These are phyloP conservation scores for Artemisia tridentata DNA, from an alignment of 129 eudicot species.

Conservation along the genomic window DNA sequence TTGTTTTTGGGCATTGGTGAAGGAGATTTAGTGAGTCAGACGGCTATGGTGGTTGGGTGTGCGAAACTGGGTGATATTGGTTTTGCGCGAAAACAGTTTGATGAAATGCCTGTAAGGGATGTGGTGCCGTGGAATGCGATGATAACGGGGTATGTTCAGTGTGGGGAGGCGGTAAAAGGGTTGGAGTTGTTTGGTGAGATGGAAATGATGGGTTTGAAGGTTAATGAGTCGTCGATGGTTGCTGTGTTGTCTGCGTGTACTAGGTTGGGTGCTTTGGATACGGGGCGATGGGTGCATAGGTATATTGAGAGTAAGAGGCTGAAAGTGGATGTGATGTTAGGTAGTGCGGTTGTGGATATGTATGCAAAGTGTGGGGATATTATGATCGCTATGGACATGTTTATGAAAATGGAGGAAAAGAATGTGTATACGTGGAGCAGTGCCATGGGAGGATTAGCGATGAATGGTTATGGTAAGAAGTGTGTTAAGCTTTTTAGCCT, in stretches of 20 bases:
- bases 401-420: conserved; percentile 37
- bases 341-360: conserved; percentile 47
- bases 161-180: too few species aligned
- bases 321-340: conserved; percentile 29
- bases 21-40: too few species aligned
- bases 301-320: conserved; percentile 27
- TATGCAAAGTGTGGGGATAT: conserved; percentile 57
- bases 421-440: conserved; percentile 51
- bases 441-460: conserved; percentile 50
- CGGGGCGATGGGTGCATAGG: conserved; percentile 18
- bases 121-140: conserved; percentile 48
- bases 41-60: too few species aligned
- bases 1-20: too few species aligned
- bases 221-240: conserved; percentile 40
- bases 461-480: conserved; percentile 38
- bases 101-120: conserved; percentile 39
- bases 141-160: conserved; percentile 36
- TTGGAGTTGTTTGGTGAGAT: conserved; percentile 28
- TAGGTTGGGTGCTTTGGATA: conserved; percentile 25
- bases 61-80: too few species aligned
- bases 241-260: conserved; percentile 47
- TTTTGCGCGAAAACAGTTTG: conserved; percentile 41
- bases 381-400: conserved; percentile 37
- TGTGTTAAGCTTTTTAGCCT: conserved; percentile 25
- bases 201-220: conserved; percentile 30